phyloP scores from a whole-genome alignment of 257 asterid genomes.

The Petunia secreta region DNA sequence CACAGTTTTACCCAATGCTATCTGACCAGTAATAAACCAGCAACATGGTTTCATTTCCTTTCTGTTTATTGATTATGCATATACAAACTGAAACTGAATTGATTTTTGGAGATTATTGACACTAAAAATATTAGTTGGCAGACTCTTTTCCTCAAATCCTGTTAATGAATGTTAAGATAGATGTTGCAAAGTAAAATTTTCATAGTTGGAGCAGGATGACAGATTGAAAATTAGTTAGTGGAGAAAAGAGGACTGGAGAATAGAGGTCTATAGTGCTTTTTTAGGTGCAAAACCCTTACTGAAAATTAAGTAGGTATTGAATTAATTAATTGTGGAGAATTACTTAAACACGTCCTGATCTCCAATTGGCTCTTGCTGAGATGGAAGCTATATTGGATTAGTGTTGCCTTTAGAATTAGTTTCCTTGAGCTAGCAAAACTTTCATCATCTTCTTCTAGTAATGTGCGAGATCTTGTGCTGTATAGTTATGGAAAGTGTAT shows the following conservation, averaged over 20 bases:
- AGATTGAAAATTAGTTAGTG: not conserved
- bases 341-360: not conserved
- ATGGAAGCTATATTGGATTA: slow-evolving; percentile 18
- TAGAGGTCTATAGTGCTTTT: not conserved
- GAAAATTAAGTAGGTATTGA: not conserved
- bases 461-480: slow-evolving; percentile 7
- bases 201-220: slow-evolving; percentile 12
- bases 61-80: slow-evolving; percentile 1
- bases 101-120: not conserved
- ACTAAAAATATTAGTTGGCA: not conserved
- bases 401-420: not conserved
- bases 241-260: not conserved
- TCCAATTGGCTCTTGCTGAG: slow-evolving; percentile 13
- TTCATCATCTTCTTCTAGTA: not conserved
- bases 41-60: slow-evolving; percentile 25
- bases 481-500: not conserved
- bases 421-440: slow-evolving; percentile 19
- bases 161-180: not conserved
- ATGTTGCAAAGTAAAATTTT: not conserved
- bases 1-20: slow-evolving; percentile 62
- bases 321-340: not conserved
- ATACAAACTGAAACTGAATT: slow-evolving; percentile 6
- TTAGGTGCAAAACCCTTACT: slow-evolving; percentile 3
- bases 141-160: not conserved
- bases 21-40: slow-evolving; percentile 55